phyloP scores from a whole-genome alignment of 2,329 filamentous ascomycete genomes.

The Ascosphaera pollenicola region DNA sequence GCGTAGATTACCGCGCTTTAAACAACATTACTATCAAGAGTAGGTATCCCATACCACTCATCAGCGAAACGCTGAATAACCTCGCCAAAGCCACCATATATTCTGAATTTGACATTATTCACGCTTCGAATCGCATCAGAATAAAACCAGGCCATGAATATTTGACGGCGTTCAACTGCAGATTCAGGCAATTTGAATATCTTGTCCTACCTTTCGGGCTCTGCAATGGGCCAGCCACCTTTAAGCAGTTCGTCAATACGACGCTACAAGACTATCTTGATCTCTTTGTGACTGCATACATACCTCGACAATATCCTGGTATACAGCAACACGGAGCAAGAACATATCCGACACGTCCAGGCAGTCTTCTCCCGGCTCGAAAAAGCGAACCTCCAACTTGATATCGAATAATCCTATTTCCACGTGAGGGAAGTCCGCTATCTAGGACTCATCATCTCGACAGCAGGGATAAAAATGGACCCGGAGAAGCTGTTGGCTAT shows the following conservation, averaged over 20 bases:
- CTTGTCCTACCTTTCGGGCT: conserved; percentile 4
- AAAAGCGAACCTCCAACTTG: too few species aligned
- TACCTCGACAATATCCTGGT: conserved; percentile 12
- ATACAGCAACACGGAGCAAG: conserved; percentile 3
- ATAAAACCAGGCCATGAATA: conserved; percentile 8
- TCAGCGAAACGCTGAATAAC: conserved; percentile 8
- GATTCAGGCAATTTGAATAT: neutral
- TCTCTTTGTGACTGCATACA: conserved; percentile 6
- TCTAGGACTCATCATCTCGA: neutral
- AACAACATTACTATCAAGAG: conserved; percentile 14
- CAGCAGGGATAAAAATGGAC: neutral
- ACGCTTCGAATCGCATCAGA: conserved; percentile 8
- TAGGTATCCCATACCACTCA: conserved; percentile 8
- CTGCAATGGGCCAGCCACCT: conserved; percentile 4
- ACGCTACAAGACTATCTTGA: conserved; percentile 6
- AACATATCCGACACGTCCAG: too few species aligned
- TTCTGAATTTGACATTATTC: conserved; percentile 8
- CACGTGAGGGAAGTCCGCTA: neutral
- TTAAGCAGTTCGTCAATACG: conserved; percentile 10
- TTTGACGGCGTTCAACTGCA: conserved; percentile 1
- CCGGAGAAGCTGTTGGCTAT: neutral
- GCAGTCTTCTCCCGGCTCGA: too few species aligned
- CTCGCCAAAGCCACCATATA: conserved; percentile 5
- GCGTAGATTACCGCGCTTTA: conserved; percentile 11
- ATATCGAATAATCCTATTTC: too few species aligned